phyloP scores from a whole-genome alignment of 169 alveolate species.

The Plasmodium knowlesi region DNA sequence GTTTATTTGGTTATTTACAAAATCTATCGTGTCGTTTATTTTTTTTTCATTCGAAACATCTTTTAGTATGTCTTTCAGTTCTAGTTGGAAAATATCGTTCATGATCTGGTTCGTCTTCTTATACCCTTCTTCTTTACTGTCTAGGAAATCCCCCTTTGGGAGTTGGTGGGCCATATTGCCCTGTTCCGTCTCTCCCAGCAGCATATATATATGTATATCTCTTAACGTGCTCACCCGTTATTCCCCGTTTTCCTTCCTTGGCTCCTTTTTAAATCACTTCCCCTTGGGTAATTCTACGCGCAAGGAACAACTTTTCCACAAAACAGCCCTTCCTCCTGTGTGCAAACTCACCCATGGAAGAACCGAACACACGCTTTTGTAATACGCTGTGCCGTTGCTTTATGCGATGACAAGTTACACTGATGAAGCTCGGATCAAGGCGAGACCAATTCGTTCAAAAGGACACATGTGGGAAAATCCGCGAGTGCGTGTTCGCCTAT shows the following conservation, averaged over 20 bases:
- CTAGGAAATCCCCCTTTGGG: not conserved
- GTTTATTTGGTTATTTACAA: slow-evolving; percentile 34
- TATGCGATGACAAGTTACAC: not conserved
- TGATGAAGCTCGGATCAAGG: not conserved
- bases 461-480: not conserved
- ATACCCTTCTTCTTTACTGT: not conserved
- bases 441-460: not conserved
- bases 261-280: not conserved
- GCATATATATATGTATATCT: not conserved
- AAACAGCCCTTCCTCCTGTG: not conserved
- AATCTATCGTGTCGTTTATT: slow-evolving; percentile 37
- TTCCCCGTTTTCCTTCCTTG: not conserved
- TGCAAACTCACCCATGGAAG: not conserved
- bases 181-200: not conserved
- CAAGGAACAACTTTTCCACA: not conserved
- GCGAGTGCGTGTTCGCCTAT: not conserved
- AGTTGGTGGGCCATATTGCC: not conserved
- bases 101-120: not conserved
- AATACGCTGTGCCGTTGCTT: not conserved
- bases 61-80: slow-evolving; percentile 44
- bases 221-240: not conserved
- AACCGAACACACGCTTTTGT: not conserved
- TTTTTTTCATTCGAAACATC: slow-evolving; percentile 39
- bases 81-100: slow-evolving; percentile 16
- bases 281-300: not conserved